Percentiles rank a stretch among this genome's conserved stretches.
phyloP scores from a whole-genome alignment of 441 rosid genomes.

The Pelargonium myrrhifolium region DNA sequence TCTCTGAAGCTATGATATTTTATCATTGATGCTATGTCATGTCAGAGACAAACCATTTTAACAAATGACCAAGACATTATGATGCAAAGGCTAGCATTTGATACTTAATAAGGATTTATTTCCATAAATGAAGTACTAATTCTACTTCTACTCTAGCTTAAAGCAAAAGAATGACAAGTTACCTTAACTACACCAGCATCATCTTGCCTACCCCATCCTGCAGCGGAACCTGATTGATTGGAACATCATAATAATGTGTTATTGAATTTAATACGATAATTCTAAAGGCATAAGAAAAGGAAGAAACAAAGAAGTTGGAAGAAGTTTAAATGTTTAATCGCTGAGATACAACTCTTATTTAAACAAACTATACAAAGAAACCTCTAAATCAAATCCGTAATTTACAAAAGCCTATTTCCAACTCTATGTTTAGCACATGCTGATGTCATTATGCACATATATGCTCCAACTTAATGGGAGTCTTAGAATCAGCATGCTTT shows the following conservation, averaged over 20 bases:
- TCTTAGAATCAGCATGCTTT: too few relatives aligned
- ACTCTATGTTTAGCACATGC: too few relatives aligned
- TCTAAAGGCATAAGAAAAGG: background rate
- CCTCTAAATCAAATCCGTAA: too few relatives aligned
- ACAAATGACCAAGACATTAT: background rate
- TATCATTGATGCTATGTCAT: background rate
- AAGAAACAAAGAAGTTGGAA: too few relatives aligned
- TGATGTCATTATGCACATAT: too few relatives aligned
- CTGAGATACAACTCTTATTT: too few relatives aligned
- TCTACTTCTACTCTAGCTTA: background rate
- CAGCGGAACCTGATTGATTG: conserved; percentile 70
- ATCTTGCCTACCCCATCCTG: conserved; percentile 94
- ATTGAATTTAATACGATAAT: background rate
- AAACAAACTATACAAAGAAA: too few relatives aligned
- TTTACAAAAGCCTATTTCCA: too few relatives aligned
- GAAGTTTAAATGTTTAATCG: too few relatives aligned
- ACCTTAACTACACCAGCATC: conserved; percentile 97
- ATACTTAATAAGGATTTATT: background rate
- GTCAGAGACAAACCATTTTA: background rate
- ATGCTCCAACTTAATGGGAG: too few relatives aligned
- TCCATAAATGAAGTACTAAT: background rate
- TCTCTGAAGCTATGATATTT: background rate
- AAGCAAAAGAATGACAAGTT: conserved; percentile 8
- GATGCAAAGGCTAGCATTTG: background rate
- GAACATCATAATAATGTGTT: conserved; percentile 11